phyloP scores from a whole-genome alignment of 1,284 basidiomycete genomes.

The Tilletia caries region DNA sequence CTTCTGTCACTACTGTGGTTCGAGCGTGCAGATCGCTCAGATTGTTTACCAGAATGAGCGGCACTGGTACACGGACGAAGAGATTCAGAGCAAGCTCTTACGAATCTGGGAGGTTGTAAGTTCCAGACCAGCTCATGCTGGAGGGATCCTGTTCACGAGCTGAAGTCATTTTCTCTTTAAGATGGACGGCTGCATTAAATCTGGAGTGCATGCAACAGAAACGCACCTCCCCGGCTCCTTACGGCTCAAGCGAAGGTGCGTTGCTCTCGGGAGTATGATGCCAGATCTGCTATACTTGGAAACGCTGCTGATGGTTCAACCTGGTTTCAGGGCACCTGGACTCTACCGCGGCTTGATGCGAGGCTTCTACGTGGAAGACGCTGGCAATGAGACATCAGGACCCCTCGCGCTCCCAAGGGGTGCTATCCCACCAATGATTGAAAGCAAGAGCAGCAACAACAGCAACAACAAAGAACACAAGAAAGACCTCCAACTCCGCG shows the following conservation, averaged over 20 bases:
- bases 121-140: neutral
- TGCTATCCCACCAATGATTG: neutral
- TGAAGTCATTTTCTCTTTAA: neutral
- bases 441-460: neutral
- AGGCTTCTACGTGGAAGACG: constrained; percentile 59
- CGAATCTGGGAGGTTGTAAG: constrained; percentile 6
- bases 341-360: constrained; percentile 75
- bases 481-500: neutral
- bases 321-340: constrained; percentile 28
- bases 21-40: constrained; percentile 45
- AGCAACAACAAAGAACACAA: constrained; percentile 1
- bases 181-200: constrained; percentile 89
- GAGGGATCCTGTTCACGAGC: neutral
- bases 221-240: constrained; percentile 78
- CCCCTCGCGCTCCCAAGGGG: no score
- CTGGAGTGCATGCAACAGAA: constrained; percentile 76
- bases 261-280: neutral
- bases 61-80: constrained; percentile 40
- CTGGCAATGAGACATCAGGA: neutral
- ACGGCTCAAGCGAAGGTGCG: constrained; percentile 27
- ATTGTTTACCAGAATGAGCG: constrained; percentile 93
- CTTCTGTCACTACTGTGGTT: no score
- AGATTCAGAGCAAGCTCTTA: constrained; percentile 37
- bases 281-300: neutral
- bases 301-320: neutral